A percentile compares a stretch with the other conserved stretches of the same genome.
Evolutionary conservation across 2,329 filamentous ascomycete genomes (phyloP).

Genomic region (Clarireedia monteithiana): DNA sequence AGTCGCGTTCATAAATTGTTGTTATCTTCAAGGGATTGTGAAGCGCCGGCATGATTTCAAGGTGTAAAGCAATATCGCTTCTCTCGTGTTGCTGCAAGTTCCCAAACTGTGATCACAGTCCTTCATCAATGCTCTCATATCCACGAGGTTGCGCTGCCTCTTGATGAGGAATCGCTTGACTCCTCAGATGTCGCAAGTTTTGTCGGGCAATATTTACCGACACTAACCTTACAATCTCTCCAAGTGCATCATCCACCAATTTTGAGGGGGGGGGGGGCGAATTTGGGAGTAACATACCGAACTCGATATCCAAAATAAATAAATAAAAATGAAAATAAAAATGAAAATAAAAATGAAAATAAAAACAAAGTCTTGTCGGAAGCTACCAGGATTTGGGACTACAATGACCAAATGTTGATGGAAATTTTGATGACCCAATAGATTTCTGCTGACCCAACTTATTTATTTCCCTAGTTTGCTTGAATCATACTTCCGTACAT

Average conservation of each 20-base stretch:
- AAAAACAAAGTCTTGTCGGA: not conserved
- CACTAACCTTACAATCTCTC: not conserved
- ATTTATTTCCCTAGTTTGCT: constrained; percentile 3
- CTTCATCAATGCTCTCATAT: not conserved
- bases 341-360: no score
- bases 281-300: not conserved
- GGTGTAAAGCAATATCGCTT: not conserved
- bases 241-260: not conserved
- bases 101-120: not conserved
- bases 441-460: not conserved
- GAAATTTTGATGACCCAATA: not conserved
- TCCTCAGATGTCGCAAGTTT: not conserved
- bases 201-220: not conserved
- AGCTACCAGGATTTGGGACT: not conserved
- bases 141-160: not conserved
- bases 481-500: not conserved
- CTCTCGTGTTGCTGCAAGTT: not conserved
- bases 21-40: not conserved
- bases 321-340: no score
- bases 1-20: not conserved
- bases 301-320: not conserved
- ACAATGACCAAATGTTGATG: not conserved
- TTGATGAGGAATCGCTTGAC: not conserved
- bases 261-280: not conserved
- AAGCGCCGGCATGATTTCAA: not conserved